A percentile compares a stretch with the other conserved stretches of the same genome.
Evolutionary conservation across 2,329 filamentous ascomycete genomes (phyloP).

Genomic region (Clarireedia monteithiana): DNA sequence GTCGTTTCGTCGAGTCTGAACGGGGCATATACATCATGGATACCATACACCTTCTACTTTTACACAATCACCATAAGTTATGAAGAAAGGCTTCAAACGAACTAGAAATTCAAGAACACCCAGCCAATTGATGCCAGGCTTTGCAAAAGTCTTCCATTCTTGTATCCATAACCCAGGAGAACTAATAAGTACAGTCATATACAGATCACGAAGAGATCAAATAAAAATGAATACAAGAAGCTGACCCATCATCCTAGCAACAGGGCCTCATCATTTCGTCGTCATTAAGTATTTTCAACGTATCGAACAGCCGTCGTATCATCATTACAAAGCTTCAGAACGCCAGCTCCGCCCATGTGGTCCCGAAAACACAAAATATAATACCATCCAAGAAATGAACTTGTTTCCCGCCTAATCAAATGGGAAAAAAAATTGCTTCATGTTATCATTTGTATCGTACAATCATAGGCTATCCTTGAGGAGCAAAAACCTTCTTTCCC

Average conservation of each 20-base stretch:
- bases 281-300: no score
- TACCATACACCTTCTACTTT: no score
- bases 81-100: not conserved
- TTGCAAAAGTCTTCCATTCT: not conserved
- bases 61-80: not conserved
- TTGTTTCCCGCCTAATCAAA: not conserved
- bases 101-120: not conserved
- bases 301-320: no score
- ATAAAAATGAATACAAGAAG: slow-evolving; percentile 4
- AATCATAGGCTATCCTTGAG: not conserved
- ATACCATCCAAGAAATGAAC: slow-evolving; percentile 5
- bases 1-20: no score
- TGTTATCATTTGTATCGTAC: not conserved
- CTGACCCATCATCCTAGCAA: not conserved
- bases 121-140: not conserved
- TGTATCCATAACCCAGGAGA: not conserved
- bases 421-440: not conserved
- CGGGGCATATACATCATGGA: no score
- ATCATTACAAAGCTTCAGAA: not conserved
- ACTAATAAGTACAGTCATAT: slow-evolving; percentile 4
- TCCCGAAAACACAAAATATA: not conserved
- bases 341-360: no score
- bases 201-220: not conserved
- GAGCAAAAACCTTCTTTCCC: slow-evolving; percentile 11
- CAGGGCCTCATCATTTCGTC: no score